Evolutionary conservation across 164 flowering plant genomes (phyloP).

Genomic region (Aristolochia californica): DNA sequence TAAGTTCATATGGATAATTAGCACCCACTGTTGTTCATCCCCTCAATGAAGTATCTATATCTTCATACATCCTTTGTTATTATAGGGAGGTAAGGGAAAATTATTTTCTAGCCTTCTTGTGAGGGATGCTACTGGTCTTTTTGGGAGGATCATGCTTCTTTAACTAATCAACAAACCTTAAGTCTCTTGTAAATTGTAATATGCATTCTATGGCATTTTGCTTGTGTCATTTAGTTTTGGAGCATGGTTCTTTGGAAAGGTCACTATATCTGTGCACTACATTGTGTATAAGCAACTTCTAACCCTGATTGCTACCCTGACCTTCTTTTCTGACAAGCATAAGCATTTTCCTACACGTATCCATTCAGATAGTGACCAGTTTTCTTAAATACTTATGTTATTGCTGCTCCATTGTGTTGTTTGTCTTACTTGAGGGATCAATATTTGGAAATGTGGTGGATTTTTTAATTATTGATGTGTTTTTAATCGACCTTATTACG

Average conservation of each 20-base stretch:
- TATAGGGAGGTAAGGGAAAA: slow-evolving; percentile 27
- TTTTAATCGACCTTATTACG: slow-evolving; percentile 29
- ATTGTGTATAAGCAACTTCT: too few relatives aligned
- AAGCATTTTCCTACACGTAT: too few relatives aligned
- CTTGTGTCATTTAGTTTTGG: too few relatives aligned
- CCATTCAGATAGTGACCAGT: too few relatives aligned
- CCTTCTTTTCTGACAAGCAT: too few relatives aligned
- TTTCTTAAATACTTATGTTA: too few relatives aligned
- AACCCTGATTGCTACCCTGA: too few relatives aligned
- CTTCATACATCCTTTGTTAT: slow-evolving; percentile 8
- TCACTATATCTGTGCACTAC: too few relatives aligned
- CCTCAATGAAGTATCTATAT: slow-evolving; percentile 8
- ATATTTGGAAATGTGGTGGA: slow-evolving; percentile 7
- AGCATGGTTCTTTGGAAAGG: too few relatives aligned
- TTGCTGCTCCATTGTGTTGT: not conserved
- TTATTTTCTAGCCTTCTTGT: not conserved
- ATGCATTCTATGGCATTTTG: too few relatives aligned
- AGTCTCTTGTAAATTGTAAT: too few relatives aligned
- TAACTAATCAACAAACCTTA: not conserved
- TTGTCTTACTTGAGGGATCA: not conserved
- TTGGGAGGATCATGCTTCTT: not conserved
- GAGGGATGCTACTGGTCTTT: not conserved
- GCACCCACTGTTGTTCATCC: slow-evolving; percentile 15
- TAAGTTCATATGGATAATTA: slow-evolving; percentile 17
- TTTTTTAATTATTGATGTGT: slow-evolving; percentile 12